Evolutionary conservation across 169 alveolate genomes (phyloP).

Genomic region (Plasmodium chabaudi): DNA sequence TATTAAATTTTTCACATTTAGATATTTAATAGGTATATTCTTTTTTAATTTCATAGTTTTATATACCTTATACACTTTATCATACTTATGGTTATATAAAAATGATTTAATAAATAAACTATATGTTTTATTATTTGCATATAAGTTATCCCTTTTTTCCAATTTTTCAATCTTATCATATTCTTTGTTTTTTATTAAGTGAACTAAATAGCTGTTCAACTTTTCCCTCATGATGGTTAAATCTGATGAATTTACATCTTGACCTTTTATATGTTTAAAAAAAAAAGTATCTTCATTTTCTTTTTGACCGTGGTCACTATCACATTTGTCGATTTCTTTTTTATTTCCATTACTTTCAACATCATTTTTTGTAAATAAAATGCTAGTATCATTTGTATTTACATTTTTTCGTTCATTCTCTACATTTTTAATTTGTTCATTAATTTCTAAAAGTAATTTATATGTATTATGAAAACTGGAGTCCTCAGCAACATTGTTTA

Average conservation of each 20-base stretch:
- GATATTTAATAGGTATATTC: slow-evolving; percentile 59
- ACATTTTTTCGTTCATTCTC: slow-evolving; percentile 34
- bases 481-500: slow-evolving; percentile 22
- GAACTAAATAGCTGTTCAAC: slow-evolving; percentile 33
- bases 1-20: slow-evolving; percentile 68
- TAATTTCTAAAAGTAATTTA: slow-evolving; percentile 58
- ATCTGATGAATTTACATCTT: slow-evolving; percentile 16
- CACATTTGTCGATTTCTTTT: neutral
- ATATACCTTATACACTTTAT: slow-evolving; percentile 65
- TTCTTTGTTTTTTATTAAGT: slow-evolving; percentile 51
- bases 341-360: slow-evolving; percentile 2
- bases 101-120: slow-evolving; percentile 69
- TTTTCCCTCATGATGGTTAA: slow-evolving; percentile 32
- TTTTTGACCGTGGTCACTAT: slow-evolving; percentile 6
- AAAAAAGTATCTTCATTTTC: neutral
- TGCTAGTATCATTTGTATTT: slow-evolving; percentile 15
- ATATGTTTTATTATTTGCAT: slow-evolving; percentile 72
- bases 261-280: slow-evolving; percentile 2
- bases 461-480: slow-evolving; percentile 9
- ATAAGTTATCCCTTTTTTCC: slow-evolving; percentile 70
- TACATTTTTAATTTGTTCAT: slow-evolving; percentile 51
- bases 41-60: slow-evolving; percentile 62
- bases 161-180: slow-evolving; percentile 65
- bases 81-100: slow-evolving; percentile 69
- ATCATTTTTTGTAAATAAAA: neutral